Evolutionary conservation across 441 rosid species (phyloP).

Genomic region (Populus hybrid): DNA sequence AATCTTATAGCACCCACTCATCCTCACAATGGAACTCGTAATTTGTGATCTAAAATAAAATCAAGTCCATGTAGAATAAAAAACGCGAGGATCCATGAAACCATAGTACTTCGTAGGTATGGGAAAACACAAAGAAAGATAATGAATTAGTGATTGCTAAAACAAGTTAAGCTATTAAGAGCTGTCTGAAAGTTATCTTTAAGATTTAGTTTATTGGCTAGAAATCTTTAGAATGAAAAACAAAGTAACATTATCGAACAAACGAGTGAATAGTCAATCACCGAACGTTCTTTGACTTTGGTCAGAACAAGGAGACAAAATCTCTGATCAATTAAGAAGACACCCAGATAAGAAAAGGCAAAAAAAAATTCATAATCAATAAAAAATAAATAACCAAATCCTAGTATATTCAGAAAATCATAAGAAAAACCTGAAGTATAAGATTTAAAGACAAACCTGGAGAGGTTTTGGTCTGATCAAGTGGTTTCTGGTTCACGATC

Average conservation of each 20-base stretch:
- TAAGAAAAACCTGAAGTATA: background rate
- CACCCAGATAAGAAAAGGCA: background rate
- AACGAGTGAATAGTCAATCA: no score
- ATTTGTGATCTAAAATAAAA: background rate
- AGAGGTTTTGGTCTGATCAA: constrained; percentile 42
- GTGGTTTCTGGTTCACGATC: constrained; percentile 22
- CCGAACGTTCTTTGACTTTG: background rate
- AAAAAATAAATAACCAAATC: background rate
- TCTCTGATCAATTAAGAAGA: background rate
- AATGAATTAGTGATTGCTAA: background rate
- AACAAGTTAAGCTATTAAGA: background rate
- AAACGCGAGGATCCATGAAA: background rate
- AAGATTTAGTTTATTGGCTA: background rate
- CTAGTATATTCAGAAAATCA: background rate
- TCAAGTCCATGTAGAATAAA: background rate
- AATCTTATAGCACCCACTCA: background rate
- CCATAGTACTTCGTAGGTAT: background rate
- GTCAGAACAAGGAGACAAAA: background rate
- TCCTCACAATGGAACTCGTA: background rate
- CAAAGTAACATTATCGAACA: background rate
- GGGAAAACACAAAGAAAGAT: background rate
- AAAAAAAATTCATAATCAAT: no score
- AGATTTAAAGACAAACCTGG: constrained; percentile 35
- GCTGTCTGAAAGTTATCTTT: background rate
- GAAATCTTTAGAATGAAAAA: background rate